Base-by-base conservation (phyloP, 345 rosid genomes). In the Camelina hispida region DNA sequence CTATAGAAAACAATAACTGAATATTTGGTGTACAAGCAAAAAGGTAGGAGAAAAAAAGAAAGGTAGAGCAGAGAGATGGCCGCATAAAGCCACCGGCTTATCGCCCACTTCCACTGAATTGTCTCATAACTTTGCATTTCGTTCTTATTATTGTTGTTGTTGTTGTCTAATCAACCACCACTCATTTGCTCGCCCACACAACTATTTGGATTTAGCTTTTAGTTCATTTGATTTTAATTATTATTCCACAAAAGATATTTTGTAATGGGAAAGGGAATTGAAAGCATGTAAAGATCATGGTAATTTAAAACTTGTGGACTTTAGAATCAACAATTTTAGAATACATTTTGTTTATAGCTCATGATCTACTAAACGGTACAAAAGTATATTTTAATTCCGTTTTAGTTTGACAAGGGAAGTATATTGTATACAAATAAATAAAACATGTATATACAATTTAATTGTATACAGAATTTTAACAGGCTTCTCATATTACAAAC, bases 91-190 rank as follows among this genome's bases (percentile, higher is more conserved):
- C 62, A 75, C 48, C 37, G 4, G 60, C 74, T 53, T 53, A 59
- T 75, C 64, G 64, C 59, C 60, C 48, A 68, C 63, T 62, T 54
- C 66, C 37, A 62, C 15, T 62, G 63, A 69, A 46, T 47, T 22
- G 66, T 61, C 74, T 52, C 50, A 34, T 53, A 69, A 62, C 57
- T 61, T 66, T 59, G 54, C 59, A 68, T 4, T 28, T 28, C 30
- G 30, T 6, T 40, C 16, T 66, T 62, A 34, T 34, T 69, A 30
- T 62, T 38, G 62, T 62, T 30, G 43, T 75, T 61, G 46, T n/a
- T 55, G 50, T 61, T 75, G 62, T 68, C 75, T 69, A 76, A 76
- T 69, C 70, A 76, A 63, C 71, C 51, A 62, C 75, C 80, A 76
- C 71, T 76, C 75, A 76, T 55, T 69, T 46, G 52, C 71, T 62